Percentiles rank a stretch among this genome's conserved stretches.
Evolutionary conservation across 176 grass and related monocot genomes (phyloP).

Genomic region (Secale cereale): DNA sequence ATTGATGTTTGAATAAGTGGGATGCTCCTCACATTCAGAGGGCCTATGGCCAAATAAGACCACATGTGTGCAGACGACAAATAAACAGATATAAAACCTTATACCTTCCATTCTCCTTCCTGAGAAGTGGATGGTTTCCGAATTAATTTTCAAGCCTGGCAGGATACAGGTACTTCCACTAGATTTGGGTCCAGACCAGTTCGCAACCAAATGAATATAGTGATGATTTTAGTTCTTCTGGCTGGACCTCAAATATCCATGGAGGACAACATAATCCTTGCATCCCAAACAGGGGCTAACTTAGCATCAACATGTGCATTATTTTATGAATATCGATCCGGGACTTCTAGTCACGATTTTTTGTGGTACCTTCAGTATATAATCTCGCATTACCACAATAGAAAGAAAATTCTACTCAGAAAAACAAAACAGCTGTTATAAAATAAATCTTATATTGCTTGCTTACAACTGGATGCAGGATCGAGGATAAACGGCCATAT

Average conservation of each 20-base stretch:
- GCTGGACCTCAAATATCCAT: background rate
- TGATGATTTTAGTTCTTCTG: background rate
- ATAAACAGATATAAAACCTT: background rate
- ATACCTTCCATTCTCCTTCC: background rate
- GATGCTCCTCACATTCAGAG: background rate
- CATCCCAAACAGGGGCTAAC: background rate
- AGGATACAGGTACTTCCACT: background rate
- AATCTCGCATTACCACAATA: background rate
- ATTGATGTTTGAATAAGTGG: background rate
- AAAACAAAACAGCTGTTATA: background rate
- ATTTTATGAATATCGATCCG: background rate
- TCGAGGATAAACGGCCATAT: background rate
- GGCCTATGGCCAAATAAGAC: background rate
- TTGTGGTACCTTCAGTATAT: background rate
- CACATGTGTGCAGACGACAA: background rate
- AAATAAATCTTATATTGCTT: background rate
- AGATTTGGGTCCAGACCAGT: background rate
- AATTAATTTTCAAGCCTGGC: background rate
- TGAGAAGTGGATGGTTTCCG: background rate
- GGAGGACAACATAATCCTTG: background rate
- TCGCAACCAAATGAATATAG: background rate
- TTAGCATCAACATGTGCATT: background rate
- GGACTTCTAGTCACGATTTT: background rate
- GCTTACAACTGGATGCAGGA: background rate
- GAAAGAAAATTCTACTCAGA: background rate